Evolutionary conservation across 768 basidiomycete species (phyloP).

Genomic region (Mycena chlorophos): DNA sequence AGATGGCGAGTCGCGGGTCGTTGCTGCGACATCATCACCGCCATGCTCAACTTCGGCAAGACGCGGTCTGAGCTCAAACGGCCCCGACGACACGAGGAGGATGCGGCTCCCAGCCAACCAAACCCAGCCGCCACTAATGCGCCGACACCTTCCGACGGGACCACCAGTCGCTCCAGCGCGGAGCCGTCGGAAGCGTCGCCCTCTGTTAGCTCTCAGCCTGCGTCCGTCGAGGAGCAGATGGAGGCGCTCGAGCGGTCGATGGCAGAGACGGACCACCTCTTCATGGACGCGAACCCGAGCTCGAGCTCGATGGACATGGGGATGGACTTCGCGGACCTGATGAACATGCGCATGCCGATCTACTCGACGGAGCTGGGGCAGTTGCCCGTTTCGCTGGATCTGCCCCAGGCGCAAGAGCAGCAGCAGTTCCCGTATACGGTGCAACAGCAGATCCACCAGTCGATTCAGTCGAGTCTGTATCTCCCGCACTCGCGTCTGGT

Average conservation of each 20-base stretch:
- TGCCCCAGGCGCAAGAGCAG: background rate
- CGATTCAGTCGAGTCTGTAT: background rate
- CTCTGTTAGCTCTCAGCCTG: background rate
- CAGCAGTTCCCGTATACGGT: background rate
- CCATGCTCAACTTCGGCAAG: slow-evolving; percentile 1
- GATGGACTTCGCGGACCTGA: slow-evolving; percentile 3
- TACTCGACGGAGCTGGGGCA: background rate
- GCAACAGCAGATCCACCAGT: background rate
- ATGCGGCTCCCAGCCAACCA: background rate
- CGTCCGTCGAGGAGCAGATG: background rate
- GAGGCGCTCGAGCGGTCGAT: slow-evolving; percentile 1
- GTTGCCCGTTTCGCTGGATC: background rate
- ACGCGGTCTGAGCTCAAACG: background rate
- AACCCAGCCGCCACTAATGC: background rate
- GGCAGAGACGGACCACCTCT: background rate
- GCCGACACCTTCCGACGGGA: background rate
- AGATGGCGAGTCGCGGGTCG: slow-evolving; percentile 1
- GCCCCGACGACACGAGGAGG: background rate
- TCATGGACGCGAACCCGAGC: background rate
- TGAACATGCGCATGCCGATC: slow-evolving; percentile 10
- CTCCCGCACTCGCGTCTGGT: background rate
- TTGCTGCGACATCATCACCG: background rate
- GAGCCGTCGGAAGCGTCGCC: background rate
- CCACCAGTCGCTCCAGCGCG: too few relatives aligned
- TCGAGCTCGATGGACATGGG: slow-evolving; percentile 1